Conservation (phyloP, 345 rosid genomes). For the Sonneratia alba region DNA sequence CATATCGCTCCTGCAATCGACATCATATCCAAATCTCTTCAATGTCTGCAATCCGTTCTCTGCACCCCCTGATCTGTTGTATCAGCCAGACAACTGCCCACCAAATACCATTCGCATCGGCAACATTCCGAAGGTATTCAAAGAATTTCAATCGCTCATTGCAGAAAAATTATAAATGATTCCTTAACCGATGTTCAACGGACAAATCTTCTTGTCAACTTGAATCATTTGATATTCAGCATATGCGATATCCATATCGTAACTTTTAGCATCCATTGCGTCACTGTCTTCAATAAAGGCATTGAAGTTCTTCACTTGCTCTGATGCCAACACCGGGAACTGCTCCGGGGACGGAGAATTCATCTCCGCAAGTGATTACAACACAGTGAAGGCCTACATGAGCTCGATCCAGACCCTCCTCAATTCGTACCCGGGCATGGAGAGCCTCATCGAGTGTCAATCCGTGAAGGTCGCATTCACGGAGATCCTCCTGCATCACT, state of each 20-base stretch:
- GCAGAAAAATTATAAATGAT: background rate
- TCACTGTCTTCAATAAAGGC: conserved; percentile 12
- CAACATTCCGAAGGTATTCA: conserved; percentile 44
- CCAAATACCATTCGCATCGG: conserved; percentile 34
- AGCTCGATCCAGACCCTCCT: conserved; percentile 39
- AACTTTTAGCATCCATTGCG: background rate
- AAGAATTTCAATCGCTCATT: background rate
- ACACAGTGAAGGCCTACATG: conserved; percentile 35
- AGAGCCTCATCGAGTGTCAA: conserved; percentile 41
- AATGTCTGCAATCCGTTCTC: conserved; percentile 67
- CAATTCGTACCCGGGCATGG: conserved; percentile 49
- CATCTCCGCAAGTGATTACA: conserved; percentile 26
- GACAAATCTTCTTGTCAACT: background rate
- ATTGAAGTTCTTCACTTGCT: conserved; percentile 31
- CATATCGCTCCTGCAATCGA: conserved; percentile 24
- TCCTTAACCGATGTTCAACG: background rate
- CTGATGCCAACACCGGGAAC: conserved; percentile 27
- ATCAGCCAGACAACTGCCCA: conserved; percentile 41
- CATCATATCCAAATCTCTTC: conserved; percentile 9
- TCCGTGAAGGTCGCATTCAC: conserved; percentile 47
- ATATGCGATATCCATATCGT: background rate
- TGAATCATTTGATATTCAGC: background rate
- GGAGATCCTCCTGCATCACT: conserved; percentile 35
- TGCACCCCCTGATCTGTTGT: conserved; percentile 41
- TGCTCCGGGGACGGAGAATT: conserved; percentile 32